phyloP scores from a whole-genome alignment of 345 rosid genomes.

The Raphanus raphanistrum region DNA sequence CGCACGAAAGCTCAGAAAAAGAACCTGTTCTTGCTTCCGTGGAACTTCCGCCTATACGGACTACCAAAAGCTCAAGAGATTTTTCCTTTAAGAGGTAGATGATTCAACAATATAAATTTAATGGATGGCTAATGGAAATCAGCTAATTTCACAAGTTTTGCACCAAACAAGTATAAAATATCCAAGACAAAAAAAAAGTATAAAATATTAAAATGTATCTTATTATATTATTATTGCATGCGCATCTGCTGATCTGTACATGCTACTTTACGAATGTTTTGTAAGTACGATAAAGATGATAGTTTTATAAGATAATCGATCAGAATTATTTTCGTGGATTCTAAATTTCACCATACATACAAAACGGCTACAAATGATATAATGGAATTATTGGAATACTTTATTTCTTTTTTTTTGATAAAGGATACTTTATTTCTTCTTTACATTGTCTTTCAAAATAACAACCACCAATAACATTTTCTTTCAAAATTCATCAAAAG shows the following conservation, averaged over 20 bases:
- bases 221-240: slow-evolving; percentile 9
- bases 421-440: background rate
- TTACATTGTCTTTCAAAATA: background rate
- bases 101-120: background rate
- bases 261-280: background rate
- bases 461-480: too few species aligned
- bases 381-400: too few species aligned
- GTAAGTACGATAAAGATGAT: background rate
- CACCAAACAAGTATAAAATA: too few species aligned
- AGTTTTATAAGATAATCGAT: background rate
- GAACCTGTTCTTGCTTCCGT: slow-evolving; percentile 29
- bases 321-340: background rate
- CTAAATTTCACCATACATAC: background rate
- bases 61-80: slow-evolving; percentile 24
- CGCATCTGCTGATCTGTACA: background rate
- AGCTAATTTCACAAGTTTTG: too few species aligned
- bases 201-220: background rate
- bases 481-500: too few species aligned
- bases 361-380: background rate
- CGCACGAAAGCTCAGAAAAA: slow-evolving; percentile 21
- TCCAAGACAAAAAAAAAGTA: too few species aligned
- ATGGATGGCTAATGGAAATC: too few species aligned
- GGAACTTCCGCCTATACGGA: slow-evolving; percentile 38
- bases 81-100: slow-evolving; percentile 40
- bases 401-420: too few species aligned